phyloP scores from a whole-genome alignment of 2,329 filamentous ascomycete species.

The Monosporascus sp. region DNA sequence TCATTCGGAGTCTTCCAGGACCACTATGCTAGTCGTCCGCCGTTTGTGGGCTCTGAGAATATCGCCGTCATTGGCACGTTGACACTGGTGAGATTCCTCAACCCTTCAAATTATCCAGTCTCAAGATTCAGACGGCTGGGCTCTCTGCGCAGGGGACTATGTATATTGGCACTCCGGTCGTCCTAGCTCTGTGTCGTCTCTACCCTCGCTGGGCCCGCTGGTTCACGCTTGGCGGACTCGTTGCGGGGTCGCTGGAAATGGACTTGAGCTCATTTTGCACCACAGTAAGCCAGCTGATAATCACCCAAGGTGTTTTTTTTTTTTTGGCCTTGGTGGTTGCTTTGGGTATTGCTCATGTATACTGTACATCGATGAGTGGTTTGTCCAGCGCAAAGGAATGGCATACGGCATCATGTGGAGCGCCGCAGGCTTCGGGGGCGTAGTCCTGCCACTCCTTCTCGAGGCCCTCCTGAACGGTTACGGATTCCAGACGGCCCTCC shows the following conservation, averaged over 20 bases:
- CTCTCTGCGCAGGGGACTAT: slow-evolving; percentile 33
- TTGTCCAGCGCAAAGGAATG: slow-evolving; percentile 38
- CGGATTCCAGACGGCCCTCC: slow-evolving; percentile 36
- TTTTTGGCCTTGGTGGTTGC: slow-evolving; percentile 37
- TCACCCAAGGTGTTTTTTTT: slow-evolving; percentile 39
- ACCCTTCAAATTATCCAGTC: neutral
- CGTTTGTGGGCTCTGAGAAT: slow-evolving; percentile 29
- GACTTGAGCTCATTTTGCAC: slow-evolving; percentile 37
- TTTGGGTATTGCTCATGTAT: slow-evolving; percentile 35
- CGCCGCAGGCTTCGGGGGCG: slow-evolving; percentile 42
- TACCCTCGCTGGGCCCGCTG: slow-evolving; percentile 30
- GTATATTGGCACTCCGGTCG: slow-evolving; percentile 39
- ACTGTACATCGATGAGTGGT: slow-evolving; percentile 43
- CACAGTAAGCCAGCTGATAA: slow-evolving; percentile 37
- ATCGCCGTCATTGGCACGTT: slow-evolving; percentile 42
- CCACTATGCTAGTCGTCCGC: slow-evolving; percentile 33
- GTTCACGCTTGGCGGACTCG: slow-evolving; percentile 31
- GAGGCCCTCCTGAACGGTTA: slow-evolving; percentile 34
- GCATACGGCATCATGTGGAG: slow-evolving; percentile 47
- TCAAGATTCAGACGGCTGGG: neutral
- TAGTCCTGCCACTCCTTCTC: slow-evolving; percentile 42
- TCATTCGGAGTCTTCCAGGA: slow-evolving; percentile 39
- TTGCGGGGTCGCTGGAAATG: slow-evolving; percentile 23
- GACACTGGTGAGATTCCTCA: slow-evolving; percentile 22
- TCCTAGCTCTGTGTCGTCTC: slow-evolving; percentile 29